Evolutionary conservation across 768 basidiomycete species (phyloP).

Genomic region (Kwoniella botswanensis): DNA sequence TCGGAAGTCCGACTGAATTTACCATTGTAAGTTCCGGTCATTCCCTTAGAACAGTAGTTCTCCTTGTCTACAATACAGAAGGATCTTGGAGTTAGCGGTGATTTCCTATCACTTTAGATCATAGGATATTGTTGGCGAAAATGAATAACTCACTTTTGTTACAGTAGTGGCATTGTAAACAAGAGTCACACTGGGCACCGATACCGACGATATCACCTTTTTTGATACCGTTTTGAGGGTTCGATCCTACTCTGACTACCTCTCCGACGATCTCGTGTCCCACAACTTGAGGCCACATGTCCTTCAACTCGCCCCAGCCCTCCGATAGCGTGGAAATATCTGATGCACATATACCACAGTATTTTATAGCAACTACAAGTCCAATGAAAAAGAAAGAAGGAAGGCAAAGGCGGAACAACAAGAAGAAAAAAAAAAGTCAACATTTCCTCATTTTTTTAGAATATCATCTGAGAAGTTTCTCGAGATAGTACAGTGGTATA

Average conservation of each 20-base stretch:
- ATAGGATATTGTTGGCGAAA: no score
- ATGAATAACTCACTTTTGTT: conserved; percentile 54
- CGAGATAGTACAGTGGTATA: no score
- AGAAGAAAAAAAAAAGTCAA: no score
- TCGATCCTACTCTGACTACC: conserved; percentile 62
- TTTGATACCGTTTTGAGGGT: conserved; percentile 64
- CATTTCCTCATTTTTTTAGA: no score
- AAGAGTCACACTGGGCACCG: conserved; percentile 64
- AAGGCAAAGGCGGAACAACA: not conserved
- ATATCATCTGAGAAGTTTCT: no score
- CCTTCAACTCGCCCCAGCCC: conserved; percentile 58
- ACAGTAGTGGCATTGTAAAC: conserved; percentile 63
- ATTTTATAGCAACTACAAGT: no score
- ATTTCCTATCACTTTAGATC: not conserved
- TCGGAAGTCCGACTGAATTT: conserved; percentile 42
- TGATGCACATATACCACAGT: conserved; percentile 62
- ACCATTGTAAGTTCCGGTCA: conserved; percentile 44
- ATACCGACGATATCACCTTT: conserved; percentile 67
- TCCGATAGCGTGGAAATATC: conserved; percentile 63
- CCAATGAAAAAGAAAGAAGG: no score
- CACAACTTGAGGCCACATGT: conserved; percentile 50
- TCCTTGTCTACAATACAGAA: conserved; percentile 22
- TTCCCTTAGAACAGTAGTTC: conserved; percentile 38
- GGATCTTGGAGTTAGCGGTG: not conserved
- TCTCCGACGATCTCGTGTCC: conserved; percentile 64